phyloP scores from a whole-genome alignment of 768 basidiomycete species.

The Xerocomus brunneocitrinus region DNA sequence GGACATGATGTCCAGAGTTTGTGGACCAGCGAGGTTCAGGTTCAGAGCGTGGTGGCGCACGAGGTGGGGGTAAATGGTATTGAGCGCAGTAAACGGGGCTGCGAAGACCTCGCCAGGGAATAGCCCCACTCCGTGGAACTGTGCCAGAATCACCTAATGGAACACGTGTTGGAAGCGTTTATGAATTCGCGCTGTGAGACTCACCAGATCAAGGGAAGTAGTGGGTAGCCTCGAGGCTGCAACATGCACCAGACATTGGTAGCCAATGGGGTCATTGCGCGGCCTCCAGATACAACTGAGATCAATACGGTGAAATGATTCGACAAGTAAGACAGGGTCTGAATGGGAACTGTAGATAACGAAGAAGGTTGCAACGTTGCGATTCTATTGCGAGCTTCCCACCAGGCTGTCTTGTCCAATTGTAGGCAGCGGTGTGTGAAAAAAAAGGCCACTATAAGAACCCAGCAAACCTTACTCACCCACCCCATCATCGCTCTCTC shows the following conservation, averaged over 20 bases:
- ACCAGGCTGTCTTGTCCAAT: constrained; percentile 16
- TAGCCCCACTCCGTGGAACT: background rate
- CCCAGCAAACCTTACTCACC: constrained; percentile 15
- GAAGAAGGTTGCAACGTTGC: background rate
- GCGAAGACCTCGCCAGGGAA: background rate
- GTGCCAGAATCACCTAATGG: background rate
- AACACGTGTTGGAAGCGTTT: constrained; percentile 2
- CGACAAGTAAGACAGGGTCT: background rate
- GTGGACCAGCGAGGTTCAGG: background rate
- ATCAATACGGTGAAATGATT: too few species aligned
- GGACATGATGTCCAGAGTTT: background rate
- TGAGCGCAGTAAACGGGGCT: background rate
- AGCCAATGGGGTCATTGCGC: background rate
- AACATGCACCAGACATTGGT: background rate
- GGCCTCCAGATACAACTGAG: background rate
- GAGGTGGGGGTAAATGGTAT: background rate
- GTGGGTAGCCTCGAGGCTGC: constrained; percentile 9
- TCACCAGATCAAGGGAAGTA: background rate
- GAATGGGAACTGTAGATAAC: constrained; percentile 8
- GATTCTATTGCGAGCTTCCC: too few species aligned
- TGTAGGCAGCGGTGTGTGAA: constrained; percentile 31
- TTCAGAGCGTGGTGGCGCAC: background rate
- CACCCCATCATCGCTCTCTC: constrained; percentile 10
- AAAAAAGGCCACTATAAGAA: constrained; percentile 25
- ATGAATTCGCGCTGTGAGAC: background rate